A percentile compares a stretch with the other conserved stretches of the same genome.
Evolutionary conservation across 148 eudicot species (phyloP).

Genomic region (Heliamphora exappendiculata): DNA sequence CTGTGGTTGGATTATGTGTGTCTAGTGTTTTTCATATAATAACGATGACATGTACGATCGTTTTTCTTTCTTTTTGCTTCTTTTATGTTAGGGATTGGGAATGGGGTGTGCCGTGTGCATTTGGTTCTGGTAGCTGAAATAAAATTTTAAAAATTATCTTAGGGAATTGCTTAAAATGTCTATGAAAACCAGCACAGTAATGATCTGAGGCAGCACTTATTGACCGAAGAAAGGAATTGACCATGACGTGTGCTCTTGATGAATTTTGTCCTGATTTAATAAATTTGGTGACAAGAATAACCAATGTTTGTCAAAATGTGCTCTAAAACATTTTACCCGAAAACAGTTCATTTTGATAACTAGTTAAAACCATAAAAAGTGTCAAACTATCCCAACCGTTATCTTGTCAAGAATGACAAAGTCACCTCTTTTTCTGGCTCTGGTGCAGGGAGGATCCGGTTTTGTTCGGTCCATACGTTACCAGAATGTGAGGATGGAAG

Average conservation of each 20-base stretch:
- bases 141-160: background rate
- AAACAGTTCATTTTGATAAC: background rate
- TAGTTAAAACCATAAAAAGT: background rate
- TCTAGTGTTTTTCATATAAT: too few species aligned
- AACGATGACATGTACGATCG: too few species aligned
- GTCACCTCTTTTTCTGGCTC: background rate
- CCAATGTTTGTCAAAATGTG: too few species aligned
- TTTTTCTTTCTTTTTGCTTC: too few species aligned
- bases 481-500: slow-evolving; percentile 77
- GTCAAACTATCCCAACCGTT: background rate
- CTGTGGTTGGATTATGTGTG: too few species aligned
- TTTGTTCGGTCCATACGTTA: slow-evolving; percentile 60
- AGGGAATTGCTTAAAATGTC: background rate
- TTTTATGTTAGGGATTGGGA: too few species aligned
- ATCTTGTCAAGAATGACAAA: background rate
- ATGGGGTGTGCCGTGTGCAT: background rate
- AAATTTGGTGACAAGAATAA: too few species aligned
- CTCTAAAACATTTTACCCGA: too few species aligned
- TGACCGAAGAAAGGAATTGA: too few species aligned
- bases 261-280: too few species aligned
- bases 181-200: background rate
- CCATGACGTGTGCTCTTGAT: too few species aligned
- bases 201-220: slow-evolving; percentile 2
- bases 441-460: slow-evolving; percentile 84
- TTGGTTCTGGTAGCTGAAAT: background rate